Conservation (phyloP, 345 rosid species). For the Pistacia integerrima region DNA sequence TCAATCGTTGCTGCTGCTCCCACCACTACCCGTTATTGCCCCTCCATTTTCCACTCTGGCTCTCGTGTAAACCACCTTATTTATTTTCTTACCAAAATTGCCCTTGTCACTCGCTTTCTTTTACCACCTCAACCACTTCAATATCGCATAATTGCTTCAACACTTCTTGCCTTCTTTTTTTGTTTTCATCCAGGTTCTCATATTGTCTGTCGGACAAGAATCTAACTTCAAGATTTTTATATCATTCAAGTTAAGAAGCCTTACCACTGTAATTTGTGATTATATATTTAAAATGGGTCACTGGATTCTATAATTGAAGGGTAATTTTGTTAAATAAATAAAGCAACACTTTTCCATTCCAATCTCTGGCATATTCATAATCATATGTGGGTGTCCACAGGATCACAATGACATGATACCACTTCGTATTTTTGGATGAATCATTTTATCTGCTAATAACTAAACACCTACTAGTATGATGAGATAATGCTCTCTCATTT, state of each 20-base stretch:
- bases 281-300: no score
- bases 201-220: no score
- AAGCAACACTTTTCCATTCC: background rate
- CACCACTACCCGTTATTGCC: background rate
- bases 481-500: no score
- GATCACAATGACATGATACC: slow-evolving; percentile 2
- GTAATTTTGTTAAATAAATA: no score
- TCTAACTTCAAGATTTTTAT: no score
- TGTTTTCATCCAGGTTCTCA: no score
- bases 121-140: background rate
- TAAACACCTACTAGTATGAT: no score
- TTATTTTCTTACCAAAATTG: background rate
- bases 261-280: no score
- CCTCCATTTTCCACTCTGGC: slow-evolving; percentile 16
- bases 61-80: slow-evolving; percentile 14
- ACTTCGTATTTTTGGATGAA: background rate
- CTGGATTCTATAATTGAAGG: no score
- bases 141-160: background rate
- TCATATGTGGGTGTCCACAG: slow-evolving; percentile 23
- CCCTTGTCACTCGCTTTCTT: background rate
- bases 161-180: no score
- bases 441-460: background rate
- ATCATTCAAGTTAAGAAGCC: no score
- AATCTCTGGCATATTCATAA: background rate
- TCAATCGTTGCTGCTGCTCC: slow-evolving; percentile 3